These are phyloP conservation scores for Leccinum disarticulatum DNA, from an alignment of 768 basidiomycete genomes.

Conservation along the genomic window DNA sequence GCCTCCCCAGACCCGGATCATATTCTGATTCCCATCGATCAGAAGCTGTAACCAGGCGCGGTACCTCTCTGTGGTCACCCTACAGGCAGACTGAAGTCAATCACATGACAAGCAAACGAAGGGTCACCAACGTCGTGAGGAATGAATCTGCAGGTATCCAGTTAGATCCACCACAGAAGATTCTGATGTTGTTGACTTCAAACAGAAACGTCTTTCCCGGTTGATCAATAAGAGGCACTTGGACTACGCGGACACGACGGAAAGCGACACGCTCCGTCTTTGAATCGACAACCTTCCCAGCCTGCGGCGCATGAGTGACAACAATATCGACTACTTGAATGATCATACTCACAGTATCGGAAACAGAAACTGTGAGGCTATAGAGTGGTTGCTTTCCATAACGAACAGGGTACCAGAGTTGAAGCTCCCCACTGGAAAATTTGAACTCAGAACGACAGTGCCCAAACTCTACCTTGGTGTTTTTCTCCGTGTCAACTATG, in stretches of 20 bases:
- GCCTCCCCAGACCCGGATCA: conserved; percentile 94
- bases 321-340: neutral
- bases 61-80: conserved; percentile 58
- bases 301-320: conserved; percentile 31
- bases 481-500: conserved; percentile 38
- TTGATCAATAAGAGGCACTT: conserved; percentile 75
- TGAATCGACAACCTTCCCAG: conserved; percentile 52
- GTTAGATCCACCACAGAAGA: conserved; percentile 91
- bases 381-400: conserved; percentile 85
- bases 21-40: conserved; percentile 91
- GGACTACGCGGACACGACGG: conserved; percentile 73
- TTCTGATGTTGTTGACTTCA: conserved; percentile 82
- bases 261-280: conserved; percentile 68
- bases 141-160: conserved; percentile 97
- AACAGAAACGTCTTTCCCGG: conserved; percentile 86
- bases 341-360: conserved; percentile 46
- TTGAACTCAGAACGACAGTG: conserved; percentile 43
- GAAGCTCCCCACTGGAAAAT: conserved; percentile 54
- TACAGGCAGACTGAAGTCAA: conserved; percentile 19
- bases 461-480: conserved; percentile 38
- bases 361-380: conserved; percentile 53
- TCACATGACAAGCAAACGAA: neutral
- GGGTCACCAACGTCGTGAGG: conserved; percentile 63
- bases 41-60: conserved; percentile 81
- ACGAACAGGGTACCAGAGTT: conserved; percentile 85